These are phyloP conservation scores for Ambispora gerdemannii DNA, from an alignment of 192 early-diverging fungal species.

Conservation along the genomic window DNA sequence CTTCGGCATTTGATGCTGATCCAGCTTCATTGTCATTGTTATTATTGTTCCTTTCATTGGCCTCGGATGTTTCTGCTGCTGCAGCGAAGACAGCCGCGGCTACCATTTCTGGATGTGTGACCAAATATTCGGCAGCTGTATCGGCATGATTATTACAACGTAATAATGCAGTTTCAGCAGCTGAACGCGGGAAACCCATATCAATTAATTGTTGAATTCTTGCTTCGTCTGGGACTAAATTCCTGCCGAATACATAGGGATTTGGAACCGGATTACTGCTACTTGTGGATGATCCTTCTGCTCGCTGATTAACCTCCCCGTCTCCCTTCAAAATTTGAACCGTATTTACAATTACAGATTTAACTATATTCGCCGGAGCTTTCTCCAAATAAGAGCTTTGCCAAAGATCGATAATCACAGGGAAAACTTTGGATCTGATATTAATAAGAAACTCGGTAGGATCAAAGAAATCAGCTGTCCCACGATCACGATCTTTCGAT, in stretches of 20 bases:
- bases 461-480: constrained; percentile 63
- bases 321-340: constrained; percentile 70
- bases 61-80: constrained; percentile 38
- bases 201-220: constrained; percentile 70
- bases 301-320: constrained; percentile 57
- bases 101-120: constrained; percentile 65
- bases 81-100: constrained; percentile 39
- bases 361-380: constrained; percentile 53
- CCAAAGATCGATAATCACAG: constrained; percentile 63
- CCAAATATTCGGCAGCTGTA: constrained; percentile 81
- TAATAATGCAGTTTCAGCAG: constrained; percentile 75
- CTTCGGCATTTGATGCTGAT: constrained; percentile 11
- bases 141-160: constrained; percentile 73
- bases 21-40: neutral
- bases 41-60: constrained; percentile 40
- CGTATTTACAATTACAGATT: constrained; percentile 58
- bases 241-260: constrained; percentile 41
- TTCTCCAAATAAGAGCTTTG: constrained; percentile 53
- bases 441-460: constrained; percentile 64
- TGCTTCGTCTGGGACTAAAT: constrained; percentile 57
- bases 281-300: constrained; percentile 12
- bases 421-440: constrained; percentile 59
- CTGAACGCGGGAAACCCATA: constrained; percentile 82
- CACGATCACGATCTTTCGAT: constrained; percentile 55
- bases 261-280: neutral